Evolutionary conservation across 2,329 filamentous ascomycete genomes (phyloP).

Genomic region (Amylocarpus encephaloides): DNA sequence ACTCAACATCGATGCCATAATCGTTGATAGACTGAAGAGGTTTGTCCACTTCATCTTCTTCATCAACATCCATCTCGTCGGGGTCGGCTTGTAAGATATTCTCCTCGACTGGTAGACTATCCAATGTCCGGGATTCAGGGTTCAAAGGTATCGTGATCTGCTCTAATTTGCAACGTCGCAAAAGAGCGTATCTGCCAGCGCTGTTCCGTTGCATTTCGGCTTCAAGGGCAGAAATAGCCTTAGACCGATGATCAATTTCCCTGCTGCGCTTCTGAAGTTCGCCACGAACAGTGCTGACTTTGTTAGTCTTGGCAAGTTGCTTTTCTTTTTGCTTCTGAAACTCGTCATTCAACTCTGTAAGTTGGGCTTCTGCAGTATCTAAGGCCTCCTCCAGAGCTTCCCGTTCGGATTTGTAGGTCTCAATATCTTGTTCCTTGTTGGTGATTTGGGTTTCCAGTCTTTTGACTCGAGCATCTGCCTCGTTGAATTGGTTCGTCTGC

Average conservation of each 20-base stretch:
- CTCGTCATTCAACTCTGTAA: slow-evolving; percentile 68
- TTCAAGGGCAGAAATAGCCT: slow-evolving; percentile 73
- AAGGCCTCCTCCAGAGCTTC: slow-evolving; percentile 67
- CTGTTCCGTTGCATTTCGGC: slow-evolving; percentile 80
- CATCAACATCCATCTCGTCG: slow-evolving; percentile 91
- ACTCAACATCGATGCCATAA: slow-evolving; percentile 87
- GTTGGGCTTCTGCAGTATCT: slow-evolving; percentile 65
- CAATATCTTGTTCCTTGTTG: slow-evolving; percentile 62
- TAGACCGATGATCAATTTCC: slow-evolving; percentile 69
- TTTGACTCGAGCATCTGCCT: slow-evolving; percentile 62
- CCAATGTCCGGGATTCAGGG: slow-evolving; percentile 63
- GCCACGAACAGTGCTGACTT: slow-evolving; percentile 68
- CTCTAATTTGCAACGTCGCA: slow-evolving; percentile 87
- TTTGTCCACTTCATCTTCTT: slow-evolving; percentile 64
- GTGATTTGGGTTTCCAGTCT: slow-evolving; percentile 60
- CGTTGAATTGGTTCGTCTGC: slow-evolving; percentile 46
- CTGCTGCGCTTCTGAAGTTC: slow-evolving; percentile 81
- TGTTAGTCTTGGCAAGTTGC: slow-evolving; percentile 63
- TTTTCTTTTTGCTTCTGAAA: slow-evolving; percentile 63
- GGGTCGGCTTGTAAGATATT: slow-evolving; percentile 68
- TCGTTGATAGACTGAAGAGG: slow-evolving; percentile 69
- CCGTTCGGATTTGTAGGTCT: slow-evolving; percentile 65
- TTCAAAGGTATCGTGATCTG: slow-evolving; percentile 80
- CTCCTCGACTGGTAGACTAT: slow-evolving; percentile 83
- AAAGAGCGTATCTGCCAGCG: slow-evolving; percentile 72